Percentiles rank a stretch among this genome's conserved stretches.
These are phyloP conservation scores for Russula sp. DNA, from an alignment of 768 basidiomycete genomes.

Conservation along the genomic window DNA sequence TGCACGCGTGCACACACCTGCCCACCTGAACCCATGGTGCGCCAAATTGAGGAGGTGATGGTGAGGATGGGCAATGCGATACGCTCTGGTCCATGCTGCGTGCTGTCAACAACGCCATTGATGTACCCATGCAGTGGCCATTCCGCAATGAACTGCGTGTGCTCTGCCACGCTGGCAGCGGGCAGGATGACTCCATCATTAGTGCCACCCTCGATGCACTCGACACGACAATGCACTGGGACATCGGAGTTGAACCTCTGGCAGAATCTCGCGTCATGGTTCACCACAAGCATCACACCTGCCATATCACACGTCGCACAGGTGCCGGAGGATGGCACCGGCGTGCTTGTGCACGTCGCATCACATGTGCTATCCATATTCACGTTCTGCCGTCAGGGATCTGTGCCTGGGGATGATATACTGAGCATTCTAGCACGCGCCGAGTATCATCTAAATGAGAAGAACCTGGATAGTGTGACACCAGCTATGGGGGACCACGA, in stretches of 20 bases:
- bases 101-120: slow-evolving; percentile 58
- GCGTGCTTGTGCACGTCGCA: slow-evolving; percentile 78
- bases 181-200: slow-evolving; percentile 63
- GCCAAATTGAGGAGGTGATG: too few species aligned
- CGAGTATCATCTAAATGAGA: slow-evolving; percentile 83
- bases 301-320: slow-evolving; percentile 83
- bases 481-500: slow-evolving; percentile 77
- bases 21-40: too few species aligned
- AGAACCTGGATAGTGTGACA: slow-evolving; percentile 89
- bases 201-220: slow-evolving; percentile 59
- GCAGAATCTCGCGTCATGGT: slow-evolving; percentile 87
- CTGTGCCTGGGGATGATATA: slow-evolving; percentile 76
- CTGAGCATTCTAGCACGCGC: slow-evolving; percentile 82
- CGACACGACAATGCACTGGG: slow-evolving; percentile 68
- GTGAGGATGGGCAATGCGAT: too few species aligned
- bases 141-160: slow-evolving; percentile 89
- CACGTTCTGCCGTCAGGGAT: slow-evolving; percentile 72
- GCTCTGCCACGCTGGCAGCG: slow-evolving; percentile 63
- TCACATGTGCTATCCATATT: slow-evolving; percentile 67
- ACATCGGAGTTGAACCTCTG: slow-evolving; percentile 79
- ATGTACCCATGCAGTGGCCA: slow-evolving; percentile 60
- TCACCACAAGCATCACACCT: slow-evolving; percentile 73
- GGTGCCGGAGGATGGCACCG: slow-evolving; percentile 86
- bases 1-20: too few species aligned
- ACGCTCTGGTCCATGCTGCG: slow-evolving; percentile 90